Percentiles rank a stretch among this genome's conserved stretches.
phyloP scores from a whole-genome alignment of 2,329 filamentous ascomycete genomes.

The Fusarium chaquense region DNA sequence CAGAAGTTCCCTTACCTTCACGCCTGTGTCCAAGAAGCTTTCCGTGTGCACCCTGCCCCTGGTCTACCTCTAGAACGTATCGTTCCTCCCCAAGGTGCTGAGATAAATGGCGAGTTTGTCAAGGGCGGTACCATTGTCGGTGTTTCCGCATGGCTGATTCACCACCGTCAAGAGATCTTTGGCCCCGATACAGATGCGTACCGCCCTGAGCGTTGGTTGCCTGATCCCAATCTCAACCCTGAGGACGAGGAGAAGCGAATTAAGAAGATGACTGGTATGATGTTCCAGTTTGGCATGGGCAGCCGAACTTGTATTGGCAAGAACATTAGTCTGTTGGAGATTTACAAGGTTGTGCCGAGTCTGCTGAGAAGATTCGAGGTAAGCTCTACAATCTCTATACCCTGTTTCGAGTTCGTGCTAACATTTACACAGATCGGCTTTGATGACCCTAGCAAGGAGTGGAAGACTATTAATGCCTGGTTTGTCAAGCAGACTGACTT shows the following conservation, averaged over 20 bases:
- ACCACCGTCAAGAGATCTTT: slow-evolving; percentile 75
- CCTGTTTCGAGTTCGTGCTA: background rate
- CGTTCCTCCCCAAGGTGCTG: slow-evolving; percentile 72
- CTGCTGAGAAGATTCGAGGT: slow-evolving; percentile 44
- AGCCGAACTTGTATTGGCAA: slow-evolving; percentile 77
- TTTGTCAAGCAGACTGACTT: slow-evolving; percentile 72
- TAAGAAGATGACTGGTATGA: slow-evolving; percentile 47
- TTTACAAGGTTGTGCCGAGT: slow-evolving; percentile 71
- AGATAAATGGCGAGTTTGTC: slow-evolving; percentile 72
- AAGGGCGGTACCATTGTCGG: slow-evolving; percentile 80
- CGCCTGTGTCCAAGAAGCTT: slow-evolving; percentile 81
- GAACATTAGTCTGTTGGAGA: slow-evolving; percentile 72
- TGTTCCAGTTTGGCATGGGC: slow-evolving; percentile 76
- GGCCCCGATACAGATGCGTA: slow-evolving; percentile 74
- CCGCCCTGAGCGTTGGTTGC: slow-evolving; percentile 75
- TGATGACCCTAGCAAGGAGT: slow-evolving; percentile 66
- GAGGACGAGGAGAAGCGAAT: slow-evolving; percentile 59
- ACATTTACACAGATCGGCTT: slow-evolving; percentile 61
- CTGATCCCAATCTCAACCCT: slow-evolving; percentile 54
- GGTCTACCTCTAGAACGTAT: slow-evolving; percentile 80
- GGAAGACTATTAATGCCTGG: slow-evolving; percentile 71
- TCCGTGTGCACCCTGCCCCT: slow-evolving; percentile 79
- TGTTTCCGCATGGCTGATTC: slow-evolving; percentile 80
- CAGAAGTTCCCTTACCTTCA: slow-evolving; percentile 81
- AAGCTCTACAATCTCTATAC: accelerated